Base-by-base conservation (phyloP, 495 filamentous ascomycete genomes). In the Xeromyces bisporus region DNA sequence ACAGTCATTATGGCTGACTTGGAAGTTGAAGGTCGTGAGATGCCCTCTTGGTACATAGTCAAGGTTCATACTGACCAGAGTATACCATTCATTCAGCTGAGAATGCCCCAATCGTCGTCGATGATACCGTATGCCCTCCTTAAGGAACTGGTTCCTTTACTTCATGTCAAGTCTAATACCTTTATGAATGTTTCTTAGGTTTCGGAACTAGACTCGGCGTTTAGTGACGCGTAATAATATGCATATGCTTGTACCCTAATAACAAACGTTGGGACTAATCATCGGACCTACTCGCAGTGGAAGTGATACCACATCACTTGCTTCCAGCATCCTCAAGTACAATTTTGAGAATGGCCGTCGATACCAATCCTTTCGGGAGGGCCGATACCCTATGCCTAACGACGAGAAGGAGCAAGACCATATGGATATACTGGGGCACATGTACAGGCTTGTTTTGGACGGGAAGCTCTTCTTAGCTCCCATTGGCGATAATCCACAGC, bases 401-500 rank as follows among this genome's bases (percentile, higher is more conserved):
- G 62, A 66, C 33, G 60, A 76, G 34, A 58, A 61, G 33, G 48
- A 37, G 28, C 27, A 53, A 16, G 55, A 59, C 29, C 51, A 53
- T 16, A 40, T 60, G 15, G 75, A 79, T 48, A 67, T 78, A 46
- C 73, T 77, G 47, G 73, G 77, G 47, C 53, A 66, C 18, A 60
- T 77, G 48, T 60, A 69, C 23, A 56, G 64, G 26, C 49, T 75
- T 6, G 62, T 48, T 2, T 46, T 60, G 23, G 55, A 59, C 18
- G 62, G 63, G n/a, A 48, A 55, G 37, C 50, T 80, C 1, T 60
- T 60, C 42, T 62, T 66, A 26, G 66, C 73, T 2, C 73, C 44
- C 15, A 40, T 60, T 18, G 33, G 35, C 3, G 29, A 47, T 30
- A 53, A 39, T 37, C 48, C 23, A n/a, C 38, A 55, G 29, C 48